These are phyloP conservation scores for Pholiota adiposa DNA, from an alignment of 1,284 basidiomycete genomes.

Conservation along the genomic window DNA sequence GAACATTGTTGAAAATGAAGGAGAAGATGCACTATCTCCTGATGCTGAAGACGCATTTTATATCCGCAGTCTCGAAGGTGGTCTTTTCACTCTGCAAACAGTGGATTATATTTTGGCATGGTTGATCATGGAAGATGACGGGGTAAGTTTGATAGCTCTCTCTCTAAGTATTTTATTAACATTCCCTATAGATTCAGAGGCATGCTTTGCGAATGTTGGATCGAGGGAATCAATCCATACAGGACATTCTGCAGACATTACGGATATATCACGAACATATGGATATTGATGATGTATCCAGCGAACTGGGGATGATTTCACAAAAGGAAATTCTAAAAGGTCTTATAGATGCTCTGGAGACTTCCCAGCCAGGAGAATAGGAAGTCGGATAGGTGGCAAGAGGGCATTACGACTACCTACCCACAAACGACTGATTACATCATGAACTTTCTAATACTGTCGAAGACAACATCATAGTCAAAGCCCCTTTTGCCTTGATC, in stretches of 20 bases:
- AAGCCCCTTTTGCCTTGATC: constrained; percentile 81
- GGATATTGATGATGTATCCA: constrained; percentile 50
- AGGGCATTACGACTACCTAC: neutral
- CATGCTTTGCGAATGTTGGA: constrained; percentile 79
- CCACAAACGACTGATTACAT: neutral
- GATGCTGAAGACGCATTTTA: constrained; percentile 84
- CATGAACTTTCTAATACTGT: constrained; percentile 31
- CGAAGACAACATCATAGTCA: constrained; percentile 91
- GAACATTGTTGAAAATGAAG: constrained; percentile 49
- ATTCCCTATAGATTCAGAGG: constrained; percentile 57
- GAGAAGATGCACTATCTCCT: constrained; percentile 57
- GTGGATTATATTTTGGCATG: constrained; percentile 94
- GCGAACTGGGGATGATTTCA: constrained; percentile 39
- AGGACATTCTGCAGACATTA: constrained; percentile 69
- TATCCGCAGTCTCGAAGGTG: constrained; percentile 82
- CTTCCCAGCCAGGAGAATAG: constrained; percentile 20
- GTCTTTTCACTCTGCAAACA: constrained; percentile 88
- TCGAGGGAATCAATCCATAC: constrained; percentile 68
- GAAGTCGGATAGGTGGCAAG: neutral
- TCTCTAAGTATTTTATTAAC: neutral
- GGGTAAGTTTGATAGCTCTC: constrained; percentile 55
- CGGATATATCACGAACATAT: constrained; percentile 75
- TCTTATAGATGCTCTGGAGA: constrained; percentile 69
- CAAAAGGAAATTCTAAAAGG: constrained; percentile 73
- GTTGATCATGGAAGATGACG: constrained; percentile 98